Evolutionary conservation across 306 rosid species (phyloP).

Genomic region (Gynostemma pentaphyllum): DNA sequence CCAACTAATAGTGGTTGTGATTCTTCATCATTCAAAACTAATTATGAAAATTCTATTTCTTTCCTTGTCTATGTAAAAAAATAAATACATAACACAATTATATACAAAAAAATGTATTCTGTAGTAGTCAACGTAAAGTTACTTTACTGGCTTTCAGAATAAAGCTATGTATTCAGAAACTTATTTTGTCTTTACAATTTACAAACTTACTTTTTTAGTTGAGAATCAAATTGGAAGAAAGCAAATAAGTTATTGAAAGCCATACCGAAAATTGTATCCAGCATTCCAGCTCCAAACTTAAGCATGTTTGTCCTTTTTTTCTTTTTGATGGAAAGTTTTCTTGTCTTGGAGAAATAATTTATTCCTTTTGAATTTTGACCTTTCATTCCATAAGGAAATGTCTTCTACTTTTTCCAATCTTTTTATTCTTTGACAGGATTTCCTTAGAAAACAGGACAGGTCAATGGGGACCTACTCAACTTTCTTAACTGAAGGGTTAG

Average conservation of each 20-base stretch:
- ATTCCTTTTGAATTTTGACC: background rate
- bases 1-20: background rate
- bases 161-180: no score
- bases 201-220: no score
- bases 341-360: background rate
- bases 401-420: background rate
- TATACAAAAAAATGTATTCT: no score
- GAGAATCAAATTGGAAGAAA: background rate
- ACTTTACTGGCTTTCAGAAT: background rate
- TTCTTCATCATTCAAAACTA: no score
- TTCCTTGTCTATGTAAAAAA: no score
- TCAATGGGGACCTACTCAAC: conserved; percentile 58
- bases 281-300: background rate
- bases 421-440: conserved; percentile 42
- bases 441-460: conserved; percentile 68
- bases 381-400: background rate
- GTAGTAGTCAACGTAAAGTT: no score
- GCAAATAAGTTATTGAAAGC: background rate
- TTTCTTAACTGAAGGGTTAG: conserved; percentile 76
- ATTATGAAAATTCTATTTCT: no score
- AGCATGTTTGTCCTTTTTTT: background rate
- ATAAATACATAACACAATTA: no score
- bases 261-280: background rate
- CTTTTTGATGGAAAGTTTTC: no score
- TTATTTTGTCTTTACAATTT: no score